These are phyloP conservation scores for Solanum chilense DNA, from an alignment of 257 asterid species.

Conservation along the genomic window DNA sequence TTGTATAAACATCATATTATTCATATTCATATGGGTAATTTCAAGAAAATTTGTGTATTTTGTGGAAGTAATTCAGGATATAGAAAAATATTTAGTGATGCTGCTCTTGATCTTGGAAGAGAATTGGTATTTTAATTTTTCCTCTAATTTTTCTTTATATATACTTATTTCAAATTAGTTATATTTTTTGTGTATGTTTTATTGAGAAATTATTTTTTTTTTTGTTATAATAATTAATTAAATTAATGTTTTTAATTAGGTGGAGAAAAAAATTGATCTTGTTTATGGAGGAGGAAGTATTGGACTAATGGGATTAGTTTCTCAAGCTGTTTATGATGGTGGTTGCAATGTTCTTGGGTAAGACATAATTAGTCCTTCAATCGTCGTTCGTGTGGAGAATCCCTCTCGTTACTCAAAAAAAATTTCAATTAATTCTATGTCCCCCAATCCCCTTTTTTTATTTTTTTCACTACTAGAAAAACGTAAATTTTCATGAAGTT, in stretches of 20 bases:
- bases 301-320: conserved; percentile 70
- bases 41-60: conserved; percentile 55
- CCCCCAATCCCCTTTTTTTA: neutral
- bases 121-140: conserved; percentile 27
- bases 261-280: conserved; percentile 43
- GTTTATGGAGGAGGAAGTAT: conserved; percentile 62
- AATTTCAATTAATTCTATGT: too few relatives aligned
- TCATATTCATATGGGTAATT: conserved; percentile 21
- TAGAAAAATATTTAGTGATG: conserved; percentile 48
- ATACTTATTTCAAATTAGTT: neutral
- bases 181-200: neutral
- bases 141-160: neutral
- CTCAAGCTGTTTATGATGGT: conserved; percentile 45
- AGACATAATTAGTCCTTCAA: neutral
- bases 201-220: neutral
- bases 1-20: neutral
- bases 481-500: neutral
- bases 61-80: conserved; percentile 55
- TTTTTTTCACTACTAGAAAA: neutral
- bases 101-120: conserved; percentile 58
- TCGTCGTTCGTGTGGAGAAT: too few relatives aligned
- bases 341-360: conserved; percentile 65
- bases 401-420: too few relatives aligned
- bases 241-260: conserved; percentile 10
- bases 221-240: neutral